Evolutionary conservation across 2,329 filamentous ascomycete genomes (phyloP), one percentile per base, ranked within the genome.

Genomic region (Sporothrix dimorphospora): DNA sequence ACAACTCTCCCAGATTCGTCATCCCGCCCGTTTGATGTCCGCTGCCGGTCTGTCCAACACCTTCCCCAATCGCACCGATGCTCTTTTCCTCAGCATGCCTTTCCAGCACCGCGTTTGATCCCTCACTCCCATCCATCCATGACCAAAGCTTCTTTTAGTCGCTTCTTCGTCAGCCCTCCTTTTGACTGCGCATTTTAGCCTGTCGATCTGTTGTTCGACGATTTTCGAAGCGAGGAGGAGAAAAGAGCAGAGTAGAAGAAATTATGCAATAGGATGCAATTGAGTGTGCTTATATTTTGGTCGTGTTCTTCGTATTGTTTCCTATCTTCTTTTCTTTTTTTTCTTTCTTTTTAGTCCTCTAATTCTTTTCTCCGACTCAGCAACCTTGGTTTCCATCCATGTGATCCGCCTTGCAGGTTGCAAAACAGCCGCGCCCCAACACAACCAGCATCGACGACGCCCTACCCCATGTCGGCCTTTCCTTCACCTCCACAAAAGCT

Each of bases 341-440:
- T 42, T 57, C 21, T 55, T 21, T 45, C 57, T 21, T 24, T 55
- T 16, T 11, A 7, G 6, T n/a, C 11, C 49, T 68, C 30, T n/a
- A 8, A 63, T 24, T 42, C 47, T 42, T 49, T 7, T 67, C 16
- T 49, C 27, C 11, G 24, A 30, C 16, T 47, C n/a, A n/a, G 14
- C 63, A 42, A n/a, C 12, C 47, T 38, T 68, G 27, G 27, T 53
- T 68, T 1, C 16, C 45, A 3, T 42, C 34, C 53, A 34, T 57
- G 55, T 42, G 30, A 63, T 42, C 59, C n/a, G 34, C 59, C n/a
- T 21, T 24, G 59, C 59, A 63, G 59, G 42, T 63, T 63, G 34
- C 59, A 63, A 63, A 63, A 63, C 59, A 5, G 34, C 19, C 19
- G 21, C n/a, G 59, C 19, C 59, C 57, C 57, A 24, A 40, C 30